Base-by-base conservation (phyloP, 768 basidiomycete species). In the Boletus rubescentipes region DNA sequence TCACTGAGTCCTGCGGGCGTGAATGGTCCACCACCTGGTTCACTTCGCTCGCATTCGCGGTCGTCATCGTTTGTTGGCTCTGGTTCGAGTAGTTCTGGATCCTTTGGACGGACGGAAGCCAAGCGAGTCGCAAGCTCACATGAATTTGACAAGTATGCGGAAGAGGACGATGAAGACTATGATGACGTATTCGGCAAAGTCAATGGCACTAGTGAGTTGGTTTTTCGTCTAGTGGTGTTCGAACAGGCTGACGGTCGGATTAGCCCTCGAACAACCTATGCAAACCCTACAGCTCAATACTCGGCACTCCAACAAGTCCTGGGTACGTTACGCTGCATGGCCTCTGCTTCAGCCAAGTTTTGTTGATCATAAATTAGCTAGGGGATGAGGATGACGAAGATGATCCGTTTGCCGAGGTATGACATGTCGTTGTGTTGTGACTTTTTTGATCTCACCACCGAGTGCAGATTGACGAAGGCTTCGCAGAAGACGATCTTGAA, bases 341-440 rank as follows among this genome's bases (percentile, higher is more conserved):
- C 16, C 34, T 12, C 36, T 11, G 16, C 36, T 32, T 40, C 11
- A 38, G 9, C 12, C 14, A 16, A 26, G 21, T 29, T 46, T 46
- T 45, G 29, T 26, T 60, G 3, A 60, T 30, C 40, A 26, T 36
- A 10, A 32, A 49, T n/a, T 57, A 89, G 86, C 72, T 89, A 49
- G 87, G 87, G 9, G 92, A 92, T 40, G 91, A 89, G 32, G 84
- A 83, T 3, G 93, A 96, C 53, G 94, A 96, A 48, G 91, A 93
- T 49, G 94, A 99, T 75, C 96, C 97, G 1, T 99, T 99, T 62
- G 94, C 96, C 3, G 92, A 94, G 76, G 92, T 91, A 60, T 51
- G 62, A 44, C 11, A 9, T 37, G 21, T 43, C 21, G 15, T 16
- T 43, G 18, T 20, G 29, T 29, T 43, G 43, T 14, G 46, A 41